Conservation (phyloP, 1,284 basidiomycete species). For the Cutaneotrichosporon sp. region DNA sequence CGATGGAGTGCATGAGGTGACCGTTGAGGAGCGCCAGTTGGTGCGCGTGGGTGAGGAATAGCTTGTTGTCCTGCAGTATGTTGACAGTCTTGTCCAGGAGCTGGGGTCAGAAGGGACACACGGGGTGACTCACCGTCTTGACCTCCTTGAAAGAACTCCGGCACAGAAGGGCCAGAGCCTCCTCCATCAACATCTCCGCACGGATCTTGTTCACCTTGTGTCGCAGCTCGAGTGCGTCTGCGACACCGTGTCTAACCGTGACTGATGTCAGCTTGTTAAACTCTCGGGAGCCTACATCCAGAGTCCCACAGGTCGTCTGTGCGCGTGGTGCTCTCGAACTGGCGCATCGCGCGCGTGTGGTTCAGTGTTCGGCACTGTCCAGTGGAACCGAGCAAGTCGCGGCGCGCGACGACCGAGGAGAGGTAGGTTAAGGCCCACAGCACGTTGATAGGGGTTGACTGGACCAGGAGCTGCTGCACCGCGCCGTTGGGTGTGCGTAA, state of each 20-base stretch:
- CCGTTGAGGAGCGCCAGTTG: conserved; percentile 42
- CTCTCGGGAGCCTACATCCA: conserved; percentile 35
- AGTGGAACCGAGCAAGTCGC: conserved; percentile 27
- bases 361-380: conserved; percentile 31
- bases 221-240: conserved; percentile 23
- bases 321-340: conserved; percentile 27
- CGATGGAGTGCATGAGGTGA: conserved; percentile 40
- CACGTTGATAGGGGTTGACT: conserved; percentile 43
- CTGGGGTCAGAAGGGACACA: conserved; percentile 17
- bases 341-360: conserved; percentile 29
- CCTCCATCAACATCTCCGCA: conserved; percentile 44
- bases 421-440: conserved; percentile 39
- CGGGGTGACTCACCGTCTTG: conserved; percentile 26
- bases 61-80: conserved; percentile 22
- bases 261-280: conserved; percentile 28
- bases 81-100: conserved; percentile 25
- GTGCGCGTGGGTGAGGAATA: conserved; percentile 31
- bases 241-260: conserved; percentile 28
- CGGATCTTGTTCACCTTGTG: conserved; percentile 29
- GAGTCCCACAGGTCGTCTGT: conserved; percentile 46
- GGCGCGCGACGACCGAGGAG: conserved; percentile 31
- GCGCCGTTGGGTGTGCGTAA: conserved; percentile 4
- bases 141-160: conserved; percentile 32
- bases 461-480: conserved; percentile 28
- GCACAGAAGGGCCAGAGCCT: conserved; percentile 35